Evolutionary conservation across 257 asterid genomes (phyloP), one percentile per base, ranked within the genome.

Genomic region (Solanum appendiculatum): DNA sequence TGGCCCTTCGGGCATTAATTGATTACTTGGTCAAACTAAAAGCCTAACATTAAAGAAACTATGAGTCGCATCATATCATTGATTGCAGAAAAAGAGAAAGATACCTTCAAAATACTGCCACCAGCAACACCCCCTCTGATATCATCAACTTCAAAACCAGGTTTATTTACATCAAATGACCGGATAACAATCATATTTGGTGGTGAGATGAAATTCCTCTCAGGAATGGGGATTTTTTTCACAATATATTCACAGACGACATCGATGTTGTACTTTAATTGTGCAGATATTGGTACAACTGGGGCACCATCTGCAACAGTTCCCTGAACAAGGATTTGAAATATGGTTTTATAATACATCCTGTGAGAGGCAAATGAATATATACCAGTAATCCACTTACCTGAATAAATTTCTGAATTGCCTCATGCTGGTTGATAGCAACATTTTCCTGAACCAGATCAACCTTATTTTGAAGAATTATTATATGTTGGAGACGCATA

Each of bases 91-190:
- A 54, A 0, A 54, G 25, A 54, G 63, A 54, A 54, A 87, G 73
- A 73, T 90, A 94, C 99, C 99, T 97, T 94, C 84, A 97, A 93
- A 86, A 97, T 97, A 87, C 98, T 95, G 51, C 99, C 99, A 91
- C 99, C 99, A 86, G 99, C 99, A 90, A 97, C 98, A 85, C 99
- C 99, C 89, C 99, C 99, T 91, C 87, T 92, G 58, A 97, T 95
- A 33, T 97, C 98, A 94, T 97, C 98, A 83, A 97, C 97, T 91
- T 97, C 99, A 83, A 93, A 97, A 18, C 99, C 99, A 85, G 99
- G 99, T 91, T 95, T 97, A 87, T 97, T 97, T 85, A 97, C 99
- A 78, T 97, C 99, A 86, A 97, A 97, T 77, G 99, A 97, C 86
- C 99, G 93, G 90, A 97, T 97, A 46, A 97, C 98, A 88, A 97